phyloP scores from a whole-genome alignment of 2,329 filamentous ascomycete species.

The Nectriaceae sp. region DNA sequence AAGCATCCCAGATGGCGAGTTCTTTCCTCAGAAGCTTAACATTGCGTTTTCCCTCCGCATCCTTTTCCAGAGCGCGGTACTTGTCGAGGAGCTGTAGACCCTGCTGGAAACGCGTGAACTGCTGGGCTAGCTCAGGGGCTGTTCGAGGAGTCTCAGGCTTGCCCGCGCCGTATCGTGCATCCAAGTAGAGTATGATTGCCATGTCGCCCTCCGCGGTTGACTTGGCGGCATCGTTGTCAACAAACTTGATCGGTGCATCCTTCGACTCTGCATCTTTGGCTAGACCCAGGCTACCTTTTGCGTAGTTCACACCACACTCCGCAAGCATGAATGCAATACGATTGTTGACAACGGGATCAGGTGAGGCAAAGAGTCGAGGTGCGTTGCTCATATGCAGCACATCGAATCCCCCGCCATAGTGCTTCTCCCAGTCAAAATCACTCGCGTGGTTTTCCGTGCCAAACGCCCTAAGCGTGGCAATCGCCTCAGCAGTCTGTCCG shows the following conservation, averaged over 20 bases:
- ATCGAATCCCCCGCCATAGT: constrained; percentile 83
- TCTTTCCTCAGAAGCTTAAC: constrained; percentile 31
- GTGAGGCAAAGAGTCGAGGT: constrained; percentile 52
- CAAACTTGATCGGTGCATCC: constrained; percentile 45
- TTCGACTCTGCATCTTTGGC: neutral
- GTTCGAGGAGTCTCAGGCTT: constrained; percentile 25
- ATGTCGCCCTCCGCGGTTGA: constrained; percentile 51
- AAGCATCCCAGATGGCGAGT: constrained; percentile 44
- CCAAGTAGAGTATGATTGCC: constrained; percentile 62
- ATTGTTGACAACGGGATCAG: constrained; percentile 49
- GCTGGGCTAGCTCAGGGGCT: constrained; percentile 35
- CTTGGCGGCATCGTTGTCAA: constrained; percentile 54
- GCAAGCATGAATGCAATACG: constrained; percentile 53
- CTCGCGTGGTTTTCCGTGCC: constrained; percentile 78
- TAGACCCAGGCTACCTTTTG: constrained; percentile 44
- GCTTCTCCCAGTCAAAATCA: constrained; percentile 71
- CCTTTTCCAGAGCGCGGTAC: constrained; percentile 31
- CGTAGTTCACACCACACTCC: constrained; percentile 48
- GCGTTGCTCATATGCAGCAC: constrained; percentile 67
- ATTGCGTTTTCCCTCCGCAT: constrained; percentile 9
- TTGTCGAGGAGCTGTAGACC: constrained; percentile 37
- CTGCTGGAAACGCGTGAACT: constrained; percentile 45
- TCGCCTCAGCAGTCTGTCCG: constrained; percentile 65
- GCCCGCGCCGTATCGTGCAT: constrained; percentile 49
- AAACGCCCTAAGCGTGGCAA: constrained; percentile 76